phyloP scores from a whole-genome alignment of 169 alveolate genomes.

The Amoebophrya sp. region DNA sequence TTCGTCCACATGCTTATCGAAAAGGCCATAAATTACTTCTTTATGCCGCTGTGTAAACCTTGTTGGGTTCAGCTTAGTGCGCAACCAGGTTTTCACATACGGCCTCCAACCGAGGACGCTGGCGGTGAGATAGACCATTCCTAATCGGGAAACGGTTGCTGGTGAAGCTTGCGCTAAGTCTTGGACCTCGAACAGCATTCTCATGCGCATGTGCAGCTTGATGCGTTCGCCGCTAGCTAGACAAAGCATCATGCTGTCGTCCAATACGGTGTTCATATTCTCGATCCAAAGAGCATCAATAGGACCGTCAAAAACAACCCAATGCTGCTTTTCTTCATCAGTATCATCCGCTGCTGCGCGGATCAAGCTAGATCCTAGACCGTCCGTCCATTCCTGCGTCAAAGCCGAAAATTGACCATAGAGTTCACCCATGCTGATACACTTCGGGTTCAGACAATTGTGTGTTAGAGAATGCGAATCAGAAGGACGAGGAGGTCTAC shows the following conservation, averaged over 20 bases:
- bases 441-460: slow-evolving; percentile 87
- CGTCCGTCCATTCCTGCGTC: slow-evolving; percentile 88
- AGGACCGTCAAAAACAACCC: slow-evolving; percentile 87
- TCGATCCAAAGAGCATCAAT: slow-evolving; percentile 84
- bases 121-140: slow-evolving; percentile 81
- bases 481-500: too few species aligned
- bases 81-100: slow-evolving; percentile 73
- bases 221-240: slow-evolving; percentile 50
- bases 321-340: slow-evolving; percentile 58
- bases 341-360: slow-evolving; percentile 60
- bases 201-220: slow-evolving; percentile 43
- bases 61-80: too few species aligned
- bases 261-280: slow-evolving; percentile 81
- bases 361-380: slow-evolving; percentile 77
- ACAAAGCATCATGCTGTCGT: slow-evolving; percentile 76
- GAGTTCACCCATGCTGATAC: slow-evolving; percentile 85
- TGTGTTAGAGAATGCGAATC: too few species aligned
- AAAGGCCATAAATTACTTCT: slow-evolving; percentile 7
- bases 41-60: too few species aligned
- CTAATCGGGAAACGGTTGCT: slow-evolving; percentile 92
- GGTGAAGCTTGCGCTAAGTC: slow-evolving; percentile 86
- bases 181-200: slow-evolving; percentile 59
- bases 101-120: slow-evolving; percentile 84
- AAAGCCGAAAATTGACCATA: slow-evolving; percentile 79
- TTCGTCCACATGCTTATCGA: slow-evolving; percentile 47